Base-by-base conservation (phyloP, 805 yeast species). In the Pichia californica region DNA sequence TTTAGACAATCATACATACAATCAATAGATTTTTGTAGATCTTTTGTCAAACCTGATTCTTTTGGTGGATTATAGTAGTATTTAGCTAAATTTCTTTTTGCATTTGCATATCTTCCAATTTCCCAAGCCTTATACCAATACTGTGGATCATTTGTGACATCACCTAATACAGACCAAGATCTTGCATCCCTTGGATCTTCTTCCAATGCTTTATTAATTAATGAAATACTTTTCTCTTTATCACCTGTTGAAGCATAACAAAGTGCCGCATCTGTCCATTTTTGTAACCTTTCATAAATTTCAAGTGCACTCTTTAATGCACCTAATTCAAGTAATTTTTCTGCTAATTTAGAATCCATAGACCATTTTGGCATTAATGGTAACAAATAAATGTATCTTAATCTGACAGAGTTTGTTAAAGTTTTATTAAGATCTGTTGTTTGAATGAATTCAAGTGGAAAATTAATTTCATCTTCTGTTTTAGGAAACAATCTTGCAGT, bases 41-140 rank as follows among this genome's bases (percentile, higher is more conserved):
- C 73, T 45, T 76, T 73, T 13, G 65, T 56, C 10, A 73, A 52
- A 0, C 83, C 81, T 11, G 81, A 67, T 7, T 62, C 61, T 6
- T 63, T 52, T 3, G 91, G 88, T 13, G 88, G 88, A 37, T 65
- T 67, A 62, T 82, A 83, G 58, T 74, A 80, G 59, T 75, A 86
- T 46, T 74, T 77, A 1, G 94, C 87, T 19, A 93, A 67, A 0
- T 97, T 79, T 28, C 84, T 77, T 59, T 89, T 89, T 1, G 99
- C 96, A 47, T 83, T 79, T 21, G 89, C 78, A 52, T 89, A 88
- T 49, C 73, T 75, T 16, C 94, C 94, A 37, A 83, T 62, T 31
- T 78, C 79, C 99, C 99, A 93, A 13, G 96, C 85, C 55, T 77
- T 77, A 44, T 69, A 71, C 97, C 98, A 93, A 40, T 77, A 66